A percentile compares a stretch with the other conserved stretches of the same genome.
phyloP scores from a whole-genome alignment of 139 green algal genomes.

The Limnomonas spitsbergensis region DNA sequence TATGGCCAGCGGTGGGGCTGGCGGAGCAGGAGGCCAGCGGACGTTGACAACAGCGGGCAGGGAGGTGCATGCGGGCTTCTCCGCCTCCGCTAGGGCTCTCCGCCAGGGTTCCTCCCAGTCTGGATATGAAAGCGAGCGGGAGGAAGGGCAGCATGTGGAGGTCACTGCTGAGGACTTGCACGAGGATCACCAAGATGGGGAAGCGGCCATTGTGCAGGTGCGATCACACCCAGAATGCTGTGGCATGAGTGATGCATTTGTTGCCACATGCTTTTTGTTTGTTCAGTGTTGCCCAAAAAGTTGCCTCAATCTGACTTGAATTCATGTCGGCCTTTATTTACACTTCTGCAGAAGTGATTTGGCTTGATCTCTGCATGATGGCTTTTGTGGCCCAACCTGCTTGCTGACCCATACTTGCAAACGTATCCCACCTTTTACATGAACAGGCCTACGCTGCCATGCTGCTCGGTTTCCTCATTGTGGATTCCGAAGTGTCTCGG shows the following conservation, averaged over 20 bases:
- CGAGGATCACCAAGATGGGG: slow-evolving; percentile 20
- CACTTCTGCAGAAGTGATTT: background rate
- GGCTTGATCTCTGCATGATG: background rate
- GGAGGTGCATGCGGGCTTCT: background rate
- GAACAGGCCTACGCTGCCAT: slow-evolving; percentile 60
- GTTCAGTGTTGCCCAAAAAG: background rate
- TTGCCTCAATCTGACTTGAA: background rate
- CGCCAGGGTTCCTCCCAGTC: background rate
- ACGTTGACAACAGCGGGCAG: background rate
- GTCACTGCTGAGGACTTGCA: slow-evolving; percentile 40
- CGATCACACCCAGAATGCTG: background rate
- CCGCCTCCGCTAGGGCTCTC: background rate
- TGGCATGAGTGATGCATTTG: background rate
- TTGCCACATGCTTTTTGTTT: too few relatives aligned
- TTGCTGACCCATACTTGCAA: background rate
- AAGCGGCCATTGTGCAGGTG: slow-evolving; percentile 2
- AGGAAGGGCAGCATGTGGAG: slow-evolving; percentile 1
- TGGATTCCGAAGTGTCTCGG: background rate
- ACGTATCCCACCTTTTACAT: background rate
- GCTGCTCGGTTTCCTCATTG: slow-evolving; percentile 68
- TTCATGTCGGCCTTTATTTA: background rate
- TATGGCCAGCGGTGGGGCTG: background rate
- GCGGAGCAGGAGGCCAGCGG: background rate
- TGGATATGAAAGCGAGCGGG: background rate
- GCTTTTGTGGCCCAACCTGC: background rate